These are phyloP conservation scores for Arabidopsis arenosa DNA, from an alignment of 345 rosid species.

Conservation along the genomic window DNA sequence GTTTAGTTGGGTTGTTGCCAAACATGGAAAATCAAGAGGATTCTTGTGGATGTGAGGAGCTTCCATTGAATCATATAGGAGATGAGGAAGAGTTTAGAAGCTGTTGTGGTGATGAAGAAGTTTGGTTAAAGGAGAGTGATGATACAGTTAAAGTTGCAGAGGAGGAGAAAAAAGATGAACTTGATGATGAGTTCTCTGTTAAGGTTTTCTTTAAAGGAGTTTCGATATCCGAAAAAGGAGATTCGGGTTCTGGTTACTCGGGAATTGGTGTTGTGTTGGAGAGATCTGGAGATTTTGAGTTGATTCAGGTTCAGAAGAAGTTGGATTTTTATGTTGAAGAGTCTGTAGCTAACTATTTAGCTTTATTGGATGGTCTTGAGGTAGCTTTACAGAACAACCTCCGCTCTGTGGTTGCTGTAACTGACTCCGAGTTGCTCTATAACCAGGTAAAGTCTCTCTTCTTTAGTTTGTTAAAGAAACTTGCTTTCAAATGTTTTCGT, in stretches of 20 bases:
- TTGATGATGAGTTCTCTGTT: conserved; percentile 73
- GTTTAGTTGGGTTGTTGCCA: conserved; percentile 21
- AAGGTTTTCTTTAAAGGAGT: conserved; percentile 88
- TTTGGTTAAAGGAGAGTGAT: conserved; percentile 75
- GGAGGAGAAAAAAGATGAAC: conserved; percentile 48
- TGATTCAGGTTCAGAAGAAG: conserved; percentile 87
- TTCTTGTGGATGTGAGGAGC: conserved; percentile 42
- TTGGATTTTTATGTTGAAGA: conserved; percentile 83
- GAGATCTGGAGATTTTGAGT: conserved; percentile 55
- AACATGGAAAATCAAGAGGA: conserved; percentile 59
- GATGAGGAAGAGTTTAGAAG: conserved; percentile 95
- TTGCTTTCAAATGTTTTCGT: conserved; percentile 13
- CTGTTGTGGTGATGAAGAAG: conserved; percentile 91
- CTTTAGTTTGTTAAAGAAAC: not conserved
- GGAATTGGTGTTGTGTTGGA: conserved; percentile 94
- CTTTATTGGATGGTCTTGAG: conserved; percentile 82
- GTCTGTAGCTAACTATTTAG: conserved; percentile 83
- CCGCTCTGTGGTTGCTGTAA: conserved; percentile 68
- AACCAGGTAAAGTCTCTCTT: conserved; percentile 59
- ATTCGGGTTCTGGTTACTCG: conserved; percentile 61
- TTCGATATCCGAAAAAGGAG: conserved; percentile 63
- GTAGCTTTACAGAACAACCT: conserved; percentile 70
- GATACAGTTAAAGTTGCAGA: conserved; percentile 54
- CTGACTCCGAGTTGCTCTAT: conserved; percentile 69
- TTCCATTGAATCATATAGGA: conserved; percentile 48